These are phyloP conservation scores for Peltaster fructicola DNA, from an alignment of 2,329 filamentous ascomycete species.

Conservation along the genomic window DNA sequence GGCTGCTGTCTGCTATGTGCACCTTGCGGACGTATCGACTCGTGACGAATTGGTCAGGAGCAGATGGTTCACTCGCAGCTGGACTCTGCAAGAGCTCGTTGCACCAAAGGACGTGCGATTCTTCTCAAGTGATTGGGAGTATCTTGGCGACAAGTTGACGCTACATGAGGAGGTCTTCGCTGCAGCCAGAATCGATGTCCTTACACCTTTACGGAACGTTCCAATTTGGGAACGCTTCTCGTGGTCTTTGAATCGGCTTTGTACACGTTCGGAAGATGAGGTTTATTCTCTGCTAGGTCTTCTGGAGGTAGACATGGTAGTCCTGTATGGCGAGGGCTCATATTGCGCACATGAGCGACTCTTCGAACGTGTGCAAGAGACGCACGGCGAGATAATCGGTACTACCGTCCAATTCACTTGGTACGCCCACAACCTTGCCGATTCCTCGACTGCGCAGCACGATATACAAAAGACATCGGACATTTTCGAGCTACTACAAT, in stretches of 20 bases:
- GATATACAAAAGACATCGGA: slow-evolving; percentile 1
- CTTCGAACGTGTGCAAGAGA: slow-evolving; percentile 2
- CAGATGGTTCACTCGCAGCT: slow-evolving; percentile 6
- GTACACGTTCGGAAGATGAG: slow-evolving; percentile 20
- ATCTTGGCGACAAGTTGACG: slow-evolving; percentile 8
- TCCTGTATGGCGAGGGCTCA: slow-evolving; percentile 26
- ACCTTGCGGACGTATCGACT: slow-evolving; percentile 9
- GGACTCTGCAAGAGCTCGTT: slow-evolving; percentile 8
- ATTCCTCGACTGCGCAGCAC: background rate
- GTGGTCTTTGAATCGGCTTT: slow-evolving; percentile 4
- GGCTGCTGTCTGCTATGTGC: slow-evolving; percentile 19
- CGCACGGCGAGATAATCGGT: background rate
- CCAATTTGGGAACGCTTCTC: slow-evolving; percentile 7
- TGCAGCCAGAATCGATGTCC: slow-evolving; percentile 10
- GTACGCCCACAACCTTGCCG: background rate
- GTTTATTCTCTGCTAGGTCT: slow-evolving; percentile 29
- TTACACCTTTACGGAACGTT: slow-evolving; percentile 7
- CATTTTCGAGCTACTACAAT: slow-evolving; percentile 21
- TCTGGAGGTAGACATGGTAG: slow-evolving; percentile 26
- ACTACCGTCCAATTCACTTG: background rate
- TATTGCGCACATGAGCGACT: slow-evolving; percentile 20
- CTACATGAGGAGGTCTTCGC: slow-evolving; percentile 10
- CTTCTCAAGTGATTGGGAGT: slow-evolving; percentile 6
- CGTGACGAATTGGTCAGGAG: no score
- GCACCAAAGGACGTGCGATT: slow-evolving; percentile 3